Conservation (phyloP, 805 yeast species). For the Wickerhamomyces sydowiorum region DNA sequence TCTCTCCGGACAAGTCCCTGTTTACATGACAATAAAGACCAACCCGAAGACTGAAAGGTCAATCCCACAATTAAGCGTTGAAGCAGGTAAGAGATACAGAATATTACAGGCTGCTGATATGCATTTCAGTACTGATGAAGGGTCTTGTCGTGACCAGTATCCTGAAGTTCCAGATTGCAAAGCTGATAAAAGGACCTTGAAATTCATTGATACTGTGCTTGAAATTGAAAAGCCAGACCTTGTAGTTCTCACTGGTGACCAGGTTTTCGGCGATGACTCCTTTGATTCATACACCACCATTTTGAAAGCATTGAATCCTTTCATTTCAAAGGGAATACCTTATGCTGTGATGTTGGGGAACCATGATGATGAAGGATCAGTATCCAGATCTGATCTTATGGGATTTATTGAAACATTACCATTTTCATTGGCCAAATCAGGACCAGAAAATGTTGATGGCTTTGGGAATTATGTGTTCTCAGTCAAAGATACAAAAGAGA, state of each 20-base stretch:
- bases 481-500: constrained; percentile 36
- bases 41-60: constrained; percentile 4
- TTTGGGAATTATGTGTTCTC: constrained; percentile 72
- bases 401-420: constrained; percentile 54
- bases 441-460: constrained; percentile 70
- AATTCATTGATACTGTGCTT: constrained; percentile 56
- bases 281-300: constrained; percentile 81
- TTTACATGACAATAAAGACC: constrained; percentile 20
- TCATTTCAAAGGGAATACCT: constrained; percentile 64
- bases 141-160: constrained; percentile 69
- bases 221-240: constrained; percentile 79
- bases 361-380: constrained; percentile 86
- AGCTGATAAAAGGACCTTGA: constrained; percentile 58
- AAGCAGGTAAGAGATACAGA: constrained; percentile 51
- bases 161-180: constrained; percentile 55
- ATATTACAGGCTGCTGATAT: constrained; percentile 88
- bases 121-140: constrained; percentile 83
- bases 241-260: constrained; percentile 89
- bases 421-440: constrained; percentile 52
- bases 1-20: constrained; percentile 11
- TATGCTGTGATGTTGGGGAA: constrained; percentile 87
- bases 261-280: constrained; percentile 71
- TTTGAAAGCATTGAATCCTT: constrained; percentile 70
- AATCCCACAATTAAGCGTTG: constrained; percentile 26
- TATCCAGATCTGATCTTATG: constrained; percentile 58